A percentile compares a stretch with the other conserved stretches of the same genome.
Conservation (phyloP, 768 basidiomycete species). For the Kwoniella sp. region DNA sequence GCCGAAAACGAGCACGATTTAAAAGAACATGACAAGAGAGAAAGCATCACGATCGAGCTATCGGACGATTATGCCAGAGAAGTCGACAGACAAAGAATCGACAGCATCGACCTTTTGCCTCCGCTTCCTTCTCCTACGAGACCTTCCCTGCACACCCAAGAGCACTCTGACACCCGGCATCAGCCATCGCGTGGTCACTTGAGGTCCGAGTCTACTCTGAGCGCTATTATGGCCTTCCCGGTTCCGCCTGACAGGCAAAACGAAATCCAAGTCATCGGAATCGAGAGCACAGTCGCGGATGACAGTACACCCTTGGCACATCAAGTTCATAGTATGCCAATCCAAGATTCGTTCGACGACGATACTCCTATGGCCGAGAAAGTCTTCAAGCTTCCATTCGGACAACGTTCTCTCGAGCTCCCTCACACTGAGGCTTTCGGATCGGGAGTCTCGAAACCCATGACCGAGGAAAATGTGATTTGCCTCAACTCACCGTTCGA, state of each 20-base stretch:
- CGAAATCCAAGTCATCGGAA: neutral
- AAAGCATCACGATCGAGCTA: neutral
- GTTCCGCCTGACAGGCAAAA: slow-evolving; percentile 21
- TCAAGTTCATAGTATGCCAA: neutral
- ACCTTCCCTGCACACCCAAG: neutral
- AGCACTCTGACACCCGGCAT: neutral
- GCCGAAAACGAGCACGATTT: neutral
- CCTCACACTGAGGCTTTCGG: neutral
- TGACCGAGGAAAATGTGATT: neutral
- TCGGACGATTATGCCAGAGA: neutral
- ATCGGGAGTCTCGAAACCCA: neutral
- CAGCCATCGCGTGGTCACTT: slow-evolving; percentile 5
- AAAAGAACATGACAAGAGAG: neutral
- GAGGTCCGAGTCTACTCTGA: slow-evolving; percentile 17
- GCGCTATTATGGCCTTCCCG: slow-evolving; percentile 23
- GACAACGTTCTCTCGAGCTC: neutral
- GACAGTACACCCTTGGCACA: neutral
- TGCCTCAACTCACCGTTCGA: slow-evolving; percentile 20
- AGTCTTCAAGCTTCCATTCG: neutral
- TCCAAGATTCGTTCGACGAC: neutral
- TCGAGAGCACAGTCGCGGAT: neutral
- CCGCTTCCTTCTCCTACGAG: neutral
- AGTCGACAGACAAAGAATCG: neutral
- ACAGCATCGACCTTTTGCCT: slow-evolving; percentile 7
- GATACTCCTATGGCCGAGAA: neutral